A percentile compares a stretch with the other conserved stretches of the same genome.
Conservation (phyloP, 2,329 filamentous ascomycete species). For the Seiridium unicorne region DNA sequence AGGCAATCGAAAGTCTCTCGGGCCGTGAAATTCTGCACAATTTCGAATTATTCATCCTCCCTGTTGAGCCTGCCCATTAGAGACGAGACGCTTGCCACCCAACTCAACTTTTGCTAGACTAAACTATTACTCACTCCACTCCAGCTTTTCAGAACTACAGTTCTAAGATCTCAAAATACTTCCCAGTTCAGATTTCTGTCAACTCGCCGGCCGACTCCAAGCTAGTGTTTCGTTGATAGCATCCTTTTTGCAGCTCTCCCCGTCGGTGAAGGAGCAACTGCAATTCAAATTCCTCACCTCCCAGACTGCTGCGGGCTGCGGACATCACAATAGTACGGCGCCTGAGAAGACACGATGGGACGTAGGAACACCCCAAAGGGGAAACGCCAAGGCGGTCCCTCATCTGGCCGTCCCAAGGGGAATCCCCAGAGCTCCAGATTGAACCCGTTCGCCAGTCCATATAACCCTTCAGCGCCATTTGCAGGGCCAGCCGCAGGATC, state of each 20-base stretch:
- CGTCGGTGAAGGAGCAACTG: neutral
- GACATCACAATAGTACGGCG: too few relatives aligned
- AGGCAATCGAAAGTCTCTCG: too few relatives aligned
- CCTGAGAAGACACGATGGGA: neutral
- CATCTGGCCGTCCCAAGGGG: neutral
- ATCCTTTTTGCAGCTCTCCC: too few relatives aligned
- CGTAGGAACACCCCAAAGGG: conserved; percentile 4
- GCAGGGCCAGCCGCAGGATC: neutral
- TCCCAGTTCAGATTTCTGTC: too few relatives aligned
- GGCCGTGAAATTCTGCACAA: too few relatives aligned
- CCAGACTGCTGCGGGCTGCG: too few relatives aligned
- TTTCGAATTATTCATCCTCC: too few relatives aligned
- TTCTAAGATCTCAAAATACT: too few relatives aligned
- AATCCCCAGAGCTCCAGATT: neutral
- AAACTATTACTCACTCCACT: neutral
- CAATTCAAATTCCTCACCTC: neutral
- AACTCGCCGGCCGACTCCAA: too few relatives aligned
- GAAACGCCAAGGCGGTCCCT: neutral
- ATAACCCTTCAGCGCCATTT: neutral
- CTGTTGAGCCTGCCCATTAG: neutral
- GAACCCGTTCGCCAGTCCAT: neutral
- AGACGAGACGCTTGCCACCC: neutral
- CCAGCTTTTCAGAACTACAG: too few relatives aligned
- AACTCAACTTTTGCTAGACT: neutral
- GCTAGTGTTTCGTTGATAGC: too few relatives aligned